Percentiles rank a stretch among this genome's conserved stretches.
Evolutionary conservation across 2,329 filamentous ascomycete genomes (phyloP).

Genomic region (Alternaria panax): DNA sequence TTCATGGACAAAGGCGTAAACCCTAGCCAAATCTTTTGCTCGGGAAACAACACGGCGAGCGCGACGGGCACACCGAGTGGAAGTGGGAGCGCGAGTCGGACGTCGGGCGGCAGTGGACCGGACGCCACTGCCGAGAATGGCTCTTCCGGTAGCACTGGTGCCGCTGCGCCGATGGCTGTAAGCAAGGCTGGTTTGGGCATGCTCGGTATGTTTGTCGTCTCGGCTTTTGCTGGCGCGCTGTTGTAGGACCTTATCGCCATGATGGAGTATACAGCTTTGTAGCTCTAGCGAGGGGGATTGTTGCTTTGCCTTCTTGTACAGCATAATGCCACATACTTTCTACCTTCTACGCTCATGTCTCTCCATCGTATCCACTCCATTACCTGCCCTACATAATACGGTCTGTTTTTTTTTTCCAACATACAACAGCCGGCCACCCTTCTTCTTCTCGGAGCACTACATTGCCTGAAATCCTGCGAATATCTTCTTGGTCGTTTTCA

Average conservation of each 20-base stretch:
- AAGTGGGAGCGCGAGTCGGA: slow-evolving; percentile 19
- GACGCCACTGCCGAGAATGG: slow-evolving; percentile 12
- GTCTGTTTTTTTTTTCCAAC: background rate
- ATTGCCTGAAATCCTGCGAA: slow-evolving; percentile 57
- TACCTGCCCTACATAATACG: background rate
- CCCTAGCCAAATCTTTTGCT: slow-evolving; percentile 35
- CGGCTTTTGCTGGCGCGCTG: slow-evolving; percentile 37
- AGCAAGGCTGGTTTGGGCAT: slow-evolving; percentile 41
- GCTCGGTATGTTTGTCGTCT: slow-evolving; percentile 37
- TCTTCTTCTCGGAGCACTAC: slow-evolving; percentile 36
- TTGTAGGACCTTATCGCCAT: slow-evolving; percentile 20
- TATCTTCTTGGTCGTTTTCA: slow-evolving; percentile 48
- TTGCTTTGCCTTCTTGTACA: background rate
- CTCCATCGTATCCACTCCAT: too few relatives aligned
- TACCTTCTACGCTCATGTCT: background rate
- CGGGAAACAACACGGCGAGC: slow-evolving; percentile 32
- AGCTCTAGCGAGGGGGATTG: background rate
- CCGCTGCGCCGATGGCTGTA: slow-evolving; percentile 23
- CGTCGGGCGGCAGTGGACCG: slow-evolving; percentile 6
- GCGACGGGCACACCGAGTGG: slow-evolving; percentile 34
- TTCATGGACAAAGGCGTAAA: slow-evolving; percentile 37
- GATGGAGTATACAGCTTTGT: background rate
- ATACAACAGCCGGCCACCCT: slow-evolving; percentile 11
- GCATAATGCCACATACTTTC: background rate
- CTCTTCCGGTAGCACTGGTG: slow-evolving; percentile 16